Evolutionary conservation across 2,329 filamentous ascomycete genomes (phyloP).

Genomic region (Aplosporella prunicola): DNA sequence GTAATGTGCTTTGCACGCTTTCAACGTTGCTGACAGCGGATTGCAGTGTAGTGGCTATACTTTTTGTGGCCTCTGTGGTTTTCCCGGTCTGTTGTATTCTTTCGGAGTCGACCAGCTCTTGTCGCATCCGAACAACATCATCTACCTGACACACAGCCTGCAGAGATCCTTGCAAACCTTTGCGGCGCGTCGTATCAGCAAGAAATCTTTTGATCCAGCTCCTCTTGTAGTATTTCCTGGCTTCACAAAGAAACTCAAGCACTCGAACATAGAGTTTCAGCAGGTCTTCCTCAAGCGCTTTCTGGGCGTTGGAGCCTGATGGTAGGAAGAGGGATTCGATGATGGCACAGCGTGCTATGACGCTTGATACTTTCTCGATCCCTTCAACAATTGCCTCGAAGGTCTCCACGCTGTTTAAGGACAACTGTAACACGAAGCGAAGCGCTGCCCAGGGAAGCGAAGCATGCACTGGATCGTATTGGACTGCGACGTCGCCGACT

Average conservation of each 20-base stretch:
- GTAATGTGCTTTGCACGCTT: neutral
- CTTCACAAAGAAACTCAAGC: neutral
- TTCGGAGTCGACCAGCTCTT: neutral
- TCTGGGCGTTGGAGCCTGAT: neutral
- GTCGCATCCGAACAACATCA: neutral
- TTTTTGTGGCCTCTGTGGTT: neutral
- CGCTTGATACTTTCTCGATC: neutral
- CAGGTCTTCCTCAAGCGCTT: neutral
- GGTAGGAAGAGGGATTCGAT: neutral
- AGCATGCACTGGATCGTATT: conserved; percentile 19
- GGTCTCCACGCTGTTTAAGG: neutral
- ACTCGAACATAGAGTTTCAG: neutral
- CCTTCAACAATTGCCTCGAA: neutral
- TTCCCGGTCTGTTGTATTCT: neutral
- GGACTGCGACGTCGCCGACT: conserved; percentile 17
- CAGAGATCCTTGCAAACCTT: neutral
- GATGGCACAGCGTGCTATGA: neutral
- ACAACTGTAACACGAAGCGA: conserved; percentile 15
- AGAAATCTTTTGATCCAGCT: neutral
- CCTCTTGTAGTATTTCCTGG: neutral
- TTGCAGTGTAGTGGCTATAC: neutral
- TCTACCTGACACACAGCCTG: neutral
- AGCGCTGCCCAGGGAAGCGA: conserved; percentile 19
- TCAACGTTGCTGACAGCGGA: neutral
- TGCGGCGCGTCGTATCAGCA: neutral